phyloP scores from a whole-genome alignment of 768 basidiomycete genomes.

The Candolleomyces efflorescens region DNA sequence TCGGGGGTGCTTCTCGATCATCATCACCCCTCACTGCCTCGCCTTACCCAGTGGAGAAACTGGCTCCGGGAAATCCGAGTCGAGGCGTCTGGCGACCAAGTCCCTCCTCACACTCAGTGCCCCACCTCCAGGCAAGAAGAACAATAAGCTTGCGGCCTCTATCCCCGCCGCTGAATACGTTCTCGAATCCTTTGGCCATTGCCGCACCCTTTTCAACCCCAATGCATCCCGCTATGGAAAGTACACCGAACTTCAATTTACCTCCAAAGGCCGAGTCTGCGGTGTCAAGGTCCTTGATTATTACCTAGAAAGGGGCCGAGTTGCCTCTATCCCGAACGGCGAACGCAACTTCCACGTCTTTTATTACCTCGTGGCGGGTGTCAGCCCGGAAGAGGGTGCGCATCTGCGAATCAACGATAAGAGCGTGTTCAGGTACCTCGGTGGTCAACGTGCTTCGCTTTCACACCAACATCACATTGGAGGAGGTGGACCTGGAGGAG shows the following conservation, averaged over 20 bases:
- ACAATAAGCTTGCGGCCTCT: constrained; percentile 80
- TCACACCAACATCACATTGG: background rate
- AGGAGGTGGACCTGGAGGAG: background rate
- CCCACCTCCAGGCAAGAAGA: constrained; percentile 88
- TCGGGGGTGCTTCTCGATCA: background rate
- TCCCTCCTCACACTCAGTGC: constrained; percentile 88
- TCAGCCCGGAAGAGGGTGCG: constrained; percentile 80
- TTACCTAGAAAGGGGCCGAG: constrained; percentile 88
- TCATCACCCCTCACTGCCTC: constrained; percentile 3
- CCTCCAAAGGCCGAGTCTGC: constrained; percentile 80
- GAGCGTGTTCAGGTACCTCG: constrained; percentile 78
- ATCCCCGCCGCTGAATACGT: constrained; percentile 94
- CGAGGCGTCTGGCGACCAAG: constrained; percentile 86
- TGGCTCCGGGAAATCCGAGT: constrained; percentile 92
- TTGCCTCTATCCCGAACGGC: constrained; percentile 82
- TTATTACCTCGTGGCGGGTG: constrained; percentile 93
- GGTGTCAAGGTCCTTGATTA: constrained; percentile 97
- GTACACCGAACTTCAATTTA: constrained; percentile 97
- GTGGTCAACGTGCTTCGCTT: constrained; percentile 1
- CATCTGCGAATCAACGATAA: constrained; percentile 84
- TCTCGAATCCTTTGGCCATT: constrained; percentile 91
- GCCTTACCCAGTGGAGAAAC: constrained; percentile 78
- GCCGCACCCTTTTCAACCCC: constrained; percentile 86
- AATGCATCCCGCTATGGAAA: constrained; percentile 97
- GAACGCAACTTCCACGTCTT: constrained; percentile 98